phyloP scores from a whole-genome alignment of 2,329 filamentous ascomycete genomes.

The Neonectria sp. region DNA sequence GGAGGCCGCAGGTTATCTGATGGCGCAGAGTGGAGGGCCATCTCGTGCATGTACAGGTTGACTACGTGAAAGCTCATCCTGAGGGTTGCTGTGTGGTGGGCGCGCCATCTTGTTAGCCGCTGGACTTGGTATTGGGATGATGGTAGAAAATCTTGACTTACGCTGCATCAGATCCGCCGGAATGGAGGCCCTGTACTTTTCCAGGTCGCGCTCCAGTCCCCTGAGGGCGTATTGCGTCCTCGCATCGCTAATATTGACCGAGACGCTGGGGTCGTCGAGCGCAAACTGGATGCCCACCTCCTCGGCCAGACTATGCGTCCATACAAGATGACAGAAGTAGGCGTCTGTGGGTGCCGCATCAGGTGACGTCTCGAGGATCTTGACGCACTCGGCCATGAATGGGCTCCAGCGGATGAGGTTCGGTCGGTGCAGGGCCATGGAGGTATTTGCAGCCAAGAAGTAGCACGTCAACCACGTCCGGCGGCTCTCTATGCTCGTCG shows the following conservation, averaged over 20 bases:
- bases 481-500: conserved; percentile 68
- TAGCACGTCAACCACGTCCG: conserved; percentile 74
- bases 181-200: conserved; percentile 71
- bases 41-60: conserved; percentile 83
- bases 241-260: conserved; percentile 71
- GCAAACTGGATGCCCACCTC: conserved; percentile 77
- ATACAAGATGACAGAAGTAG: conserved; percentile 72
- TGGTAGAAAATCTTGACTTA: conserved; percentile 57
- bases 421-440: conserved; percentile 74
- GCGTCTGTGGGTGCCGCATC: conserved; percentile 71
- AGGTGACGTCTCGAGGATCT: conserved; percentile 67
- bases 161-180: conserved; percentile 67
- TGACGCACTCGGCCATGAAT: conserved; percentile 74
- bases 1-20: conserved; percentile 69
- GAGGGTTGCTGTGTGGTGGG: conserved; percentile 66
- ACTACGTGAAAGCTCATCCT: conserved; percentile 75
- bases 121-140: not conserved
- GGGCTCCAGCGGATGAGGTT: conserved; percentile 72
- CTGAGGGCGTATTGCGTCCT: conserved; percentile 76
- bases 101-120: conserved; percentile 1
- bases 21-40: conserved; percentile 76
- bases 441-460: conserved; percentile 71
- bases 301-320: conserved; percentile 75
- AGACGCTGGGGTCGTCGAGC: conserved; percentile 73
- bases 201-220: conserved; percentile 75